phyloP scores from a whole-genome alignment of 768 basidiomycete genomes.

The Lactarius quietus region DNA sequence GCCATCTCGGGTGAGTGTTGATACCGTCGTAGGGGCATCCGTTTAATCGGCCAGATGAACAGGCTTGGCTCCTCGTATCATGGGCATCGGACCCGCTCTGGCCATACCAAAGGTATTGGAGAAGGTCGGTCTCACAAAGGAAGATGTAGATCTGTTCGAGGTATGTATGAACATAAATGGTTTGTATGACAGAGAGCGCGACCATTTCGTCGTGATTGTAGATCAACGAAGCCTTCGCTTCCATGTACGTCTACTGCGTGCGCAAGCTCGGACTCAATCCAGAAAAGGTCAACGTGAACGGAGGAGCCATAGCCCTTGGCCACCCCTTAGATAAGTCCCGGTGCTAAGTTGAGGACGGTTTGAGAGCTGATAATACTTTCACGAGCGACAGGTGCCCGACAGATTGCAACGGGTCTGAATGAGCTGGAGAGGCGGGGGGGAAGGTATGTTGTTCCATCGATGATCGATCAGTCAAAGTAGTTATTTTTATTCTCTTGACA shows the following conservation, averaged over 20 bases:
- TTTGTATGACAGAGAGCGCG: not conserved
- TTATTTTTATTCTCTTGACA: conserved; percentile 28
- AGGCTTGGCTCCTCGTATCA: conserved; percentile 77
- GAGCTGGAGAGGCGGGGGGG: conserved; percentile 65
- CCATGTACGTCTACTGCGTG: conserved; percentile 72
- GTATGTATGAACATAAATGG: conserved; percentile 34
- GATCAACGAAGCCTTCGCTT: conserved; percentile 93
- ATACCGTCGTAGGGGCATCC: not conserved
- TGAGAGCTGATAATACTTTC: conserved; percentile 29
- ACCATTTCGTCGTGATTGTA: conserved; percentile 32
- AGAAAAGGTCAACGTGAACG: conserved; percentile 82
- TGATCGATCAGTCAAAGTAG: too few relatives aligned
- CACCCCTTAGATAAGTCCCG: conserved; percentile 71
- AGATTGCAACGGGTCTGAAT: conserved; percentile 79
- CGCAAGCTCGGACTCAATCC: conserved; percentile 58
- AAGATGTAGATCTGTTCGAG: conserved; percentile 80
- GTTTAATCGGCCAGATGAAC: not conserved
- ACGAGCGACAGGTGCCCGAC: conserved; percentile 83
- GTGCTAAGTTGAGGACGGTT: not conserved
- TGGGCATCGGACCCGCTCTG: conserved; percentile 82
- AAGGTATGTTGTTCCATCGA: conserved; percentile 45
- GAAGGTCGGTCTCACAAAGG: conserved; percentile 57
- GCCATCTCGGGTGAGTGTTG: conserved; percentile 52
- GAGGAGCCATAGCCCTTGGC: conserved; percentile 85
- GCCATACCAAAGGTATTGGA: conserved; percentile 80